Base-by-base conservation (phyloP, 768 basidiomycete species). In the Amanita subjunquillea region DNA sequence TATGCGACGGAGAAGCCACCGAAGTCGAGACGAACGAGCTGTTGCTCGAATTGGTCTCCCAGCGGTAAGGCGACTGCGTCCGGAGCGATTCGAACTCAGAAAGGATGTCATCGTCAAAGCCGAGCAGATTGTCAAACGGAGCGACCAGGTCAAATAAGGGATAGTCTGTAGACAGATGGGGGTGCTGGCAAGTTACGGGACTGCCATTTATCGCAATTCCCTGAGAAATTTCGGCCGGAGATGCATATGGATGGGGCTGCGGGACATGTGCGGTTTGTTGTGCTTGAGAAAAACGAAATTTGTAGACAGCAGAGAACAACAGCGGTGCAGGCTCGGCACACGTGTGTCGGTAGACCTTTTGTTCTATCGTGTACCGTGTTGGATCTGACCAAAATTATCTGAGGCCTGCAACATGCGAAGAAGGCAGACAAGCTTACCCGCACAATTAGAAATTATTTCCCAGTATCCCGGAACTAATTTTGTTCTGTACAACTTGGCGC, bases 381-480 rank as follows among this genome's bases (percentile, higher is more conserved):
- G 83, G 82, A 64, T 88, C 86, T 87, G 54, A 50, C 15, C 42
- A 40, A 30, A 15, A 45, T 13, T 53, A 40, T 44, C 38, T 15
- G 53, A 25, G 51, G 32, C 6, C 34, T 42, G 41, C 41, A 39
- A 55, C 25, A 39, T 32, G 15, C 40, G 20, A 34, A n/a, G 39
- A 20, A 7, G 44, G 50, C n/a, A 22, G 4, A 45, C 22, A 8
- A 61, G 38, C 74, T 51, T 58, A 85, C 86, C 80, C 57, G 72
- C 56, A 49, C 76, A 75, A 56, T 72, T 67, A 50, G 75, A 75
- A 53, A 88, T 71, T 20, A 70, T 75, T 15, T 72, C 67, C 86
- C 86, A 88, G 59, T 77, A 87, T 43, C 70, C 71, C 3, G 86
- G 86, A 5, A 79, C 77, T 25, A 88, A 71, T 1, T 72, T 55